Evolutionary conservation across 805 yeast genomes (phyloP), one percentile per base, ranked within the genome.

Genomic region (Kregervanrija fluxuum): DNA sequence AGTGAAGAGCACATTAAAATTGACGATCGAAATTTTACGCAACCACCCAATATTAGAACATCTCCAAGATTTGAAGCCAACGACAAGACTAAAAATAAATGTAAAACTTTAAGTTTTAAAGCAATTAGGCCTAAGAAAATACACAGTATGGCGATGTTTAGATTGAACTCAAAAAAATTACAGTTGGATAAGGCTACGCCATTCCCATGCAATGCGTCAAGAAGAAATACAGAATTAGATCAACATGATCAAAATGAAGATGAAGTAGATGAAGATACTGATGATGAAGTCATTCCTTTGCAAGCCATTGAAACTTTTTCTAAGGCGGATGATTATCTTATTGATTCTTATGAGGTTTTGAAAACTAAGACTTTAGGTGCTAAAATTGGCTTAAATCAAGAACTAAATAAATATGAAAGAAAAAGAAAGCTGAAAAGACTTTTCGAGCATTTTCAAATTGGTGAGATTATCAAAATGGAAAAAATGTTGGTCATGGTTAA

Each of bases 401-500:
- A 55, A 55, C 34, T 47, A 50, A 33, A 38, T 31, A 38, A 34
- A 35, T 11, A 42, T 44, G 11, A 50, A 48, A 11, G 59, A 55
- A 47, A 56, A 50, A 42, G 22, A 30, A 45, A 51, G 33, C 46
- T 59, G 35, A 53, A 53, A 44, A 54, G 51, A 42, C 41, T 68
- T 44, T 60, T 70, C 37, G 56, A 57, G 28, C 54, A 53, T 11
- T 71, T 67, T 47, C 50, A 65, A 13, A 66, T 64, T 1, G 95
- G 95, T 3, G 82, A 82, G 43, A 71, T 86, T 11, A 66, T 89
- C 4, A 74, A 78, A 47, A 64, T 75, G 49, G 90, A 84, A 46
- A 79, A 74, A 54, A 79, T 85, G 78, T 65, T 90, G 14, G 86
- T 86, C 0, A 45, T 57, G 37, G 62, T 61, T 1, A 65, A 80